Evolutionary conservation across 768 basidiomycete species (phyloP).

Genomic region (Boletus vinaceobasis): DNA sequence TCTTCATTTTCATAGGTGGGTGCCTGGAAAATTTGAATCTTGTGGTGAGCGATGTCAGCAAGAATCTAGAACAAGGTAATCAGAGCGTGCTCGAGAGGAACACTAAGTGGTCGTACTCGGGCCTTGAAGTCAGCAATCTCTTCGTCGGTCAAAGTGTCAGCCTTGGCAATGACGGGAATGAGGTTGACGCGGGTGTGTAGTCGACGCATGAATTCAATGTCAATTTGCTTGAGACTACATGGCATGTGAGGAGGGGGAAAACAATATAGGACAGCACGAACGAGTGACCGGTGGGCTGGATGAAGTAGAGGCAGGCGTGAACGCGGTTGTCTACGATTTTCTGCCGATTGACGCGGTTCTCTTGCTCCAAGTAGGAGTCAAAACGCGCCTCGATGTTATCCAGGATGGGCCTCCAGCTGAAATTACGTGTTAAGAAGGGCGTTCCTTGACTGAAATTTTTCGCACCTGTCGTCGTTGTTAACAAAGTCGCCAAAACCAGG

Average conservation of each 20-base stretch:
- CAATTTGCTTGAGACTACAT: conserved; percentile 88
- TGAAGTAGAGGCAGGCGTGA: conserved; percentile 98
- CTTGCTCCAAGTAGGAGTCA: conserved; percentile 96
- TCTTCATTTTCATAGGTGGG: conserved; percentile 98
- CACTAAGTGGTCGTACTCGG: conserved; percentile 50
- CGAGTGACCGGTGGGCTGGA: conserved; percentile 98
- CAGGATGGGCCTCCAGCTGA: conserved; percentile 96
- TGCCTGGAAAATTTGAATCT: conserved; percentile 97
- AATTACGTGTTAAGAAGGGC: conserved; percentile 17
- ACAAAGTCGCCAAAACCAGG: conserved; percentile 99
- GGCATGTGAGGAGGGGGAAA: background rate
- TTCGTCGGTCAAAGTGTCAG: conserved; percentile 96
- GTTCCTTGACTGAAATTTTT: conserved; percentile 11
- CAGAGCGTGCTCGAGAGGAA: background rate
- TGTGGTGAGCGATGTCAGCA: conserved; percentile 89
- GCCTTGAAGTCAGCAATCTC: conserved; percentile 92
- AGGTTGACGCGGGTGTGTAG: conserved; percentile 97
- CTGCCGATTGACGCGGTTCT: conserved; percentile 93
- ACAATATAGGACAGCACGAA: conserved; percentile 38
- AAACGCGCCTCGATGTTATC: conserved; percentile 98
- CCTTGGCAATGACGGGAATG: conserved; percentile 97
- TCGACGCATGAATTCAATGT: conserved; percentile 98
- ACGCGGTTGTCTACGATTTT: conserved; percentile 97
- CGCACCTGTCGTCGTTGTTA: conserved; percentile 96
- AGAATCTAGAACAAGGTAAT: conserved; percentile 58